These are phyloP conservation scores for Backusella macrospora DNA, from an alignment of 192 early-diverging fungal genomes.

Conservation along the genomic window DNA sequence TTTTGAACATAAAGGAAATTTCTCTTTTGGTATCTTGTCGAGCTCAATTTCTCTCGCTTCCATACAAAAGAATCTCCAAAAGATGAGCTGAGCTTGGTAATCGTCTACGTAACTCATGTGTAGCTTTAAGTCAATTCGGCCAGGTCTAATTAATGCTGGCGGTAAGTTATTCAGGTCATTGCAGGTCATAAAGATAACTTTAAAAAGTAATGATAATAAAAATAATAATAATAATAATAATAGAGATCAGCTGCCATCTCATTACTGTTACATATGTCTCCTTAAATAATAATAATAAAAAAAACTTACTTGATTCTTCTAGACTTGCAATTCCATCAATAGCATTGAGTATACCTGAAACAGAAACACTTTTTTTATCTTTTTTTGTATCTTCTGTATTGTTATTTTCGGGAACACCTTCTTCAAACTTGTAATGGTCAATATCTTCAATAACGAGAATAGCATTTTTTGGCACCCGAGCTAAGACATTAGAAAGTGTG, in stretches of 20 bases:
- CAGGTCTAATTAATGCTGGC: slow-evolving; percentile 56
- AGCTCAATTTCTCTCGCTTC: neutral
- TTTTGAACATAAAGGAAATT: neutral
- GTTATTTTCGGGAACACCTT: neutral
- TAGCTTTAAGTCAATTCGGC: slow-evolving; percentile 53
- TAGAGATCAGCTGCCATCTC: neutral
- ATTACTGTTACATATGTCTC: neutral
- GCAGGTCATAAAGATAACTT: slow-evolving; percentile 55
- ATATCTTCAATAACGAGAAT: slow-evolving; percentile 59
- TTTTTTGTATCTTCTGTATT: slow-evolving; percentile 26
- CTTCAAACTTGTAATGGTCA: slow-evolving; percentile 38
- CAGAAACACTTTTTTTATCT: slow-evolving; percentile 39
- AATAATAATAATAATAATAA: neutral
- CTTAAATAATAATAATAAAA: neutral
- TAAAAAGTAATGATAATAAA: neutral
- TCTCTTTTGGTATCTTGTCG: neutral
- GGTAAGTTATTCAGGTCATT: slow-evolving; percentile 49
- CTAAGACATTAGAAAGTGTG: slow-evolving; percentile 42
- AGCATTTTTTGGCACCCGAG: slow-evolving; percentile 46
- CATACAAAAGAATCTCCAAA: slow-evolving; percentile 30
- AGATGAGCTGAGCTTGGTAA: slow-evolving; percentile 47
- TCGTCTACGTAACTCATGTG: slow-evolving; percentile 50
- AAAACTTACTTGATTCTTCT: slow-evolving; percentile 43
- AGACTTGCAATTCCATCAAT: slow-evolving; percentile 55
- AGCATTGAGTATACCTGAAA: slow-evolving; percentile 51